phyloP scores from a whole-genome alignment of 495 filamentous ascomycete genomes.

The Penicillium lagena region DNA sequence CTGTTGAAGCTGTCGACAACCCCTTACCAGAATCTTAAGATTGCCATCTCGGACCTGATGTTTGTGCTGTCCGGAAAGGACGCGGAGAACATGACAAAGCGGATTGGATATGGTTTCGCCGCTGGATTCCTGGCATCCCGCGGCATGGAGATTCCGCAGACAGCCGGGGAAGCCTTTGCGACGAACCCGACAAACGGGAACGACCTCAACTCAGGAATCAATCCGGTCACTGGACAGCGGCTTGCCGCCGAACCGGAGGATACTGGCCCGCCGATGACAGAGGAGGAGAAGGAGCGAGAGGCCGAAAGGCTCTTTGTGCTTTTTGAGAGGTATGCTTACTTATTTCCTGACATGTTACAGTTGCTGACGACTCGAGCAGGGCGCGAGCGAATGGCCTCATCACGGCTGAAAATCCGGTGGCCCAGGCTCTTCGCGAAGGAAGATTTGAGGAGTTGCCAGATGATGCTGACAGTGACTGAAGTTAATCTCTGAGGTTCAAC shows the following conservation, averaged over 20 bases:
- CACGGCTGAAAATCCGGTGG: constrained; percentile 78
- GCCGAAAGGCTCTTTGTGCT: constrained; percentile 90
- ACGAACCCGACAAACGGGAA: constrained; percentile 17
- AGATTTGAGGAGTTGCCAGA: constrained; percentile 65
- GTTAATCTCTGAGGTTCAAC: no score
- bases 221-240: constrained; percentile 88
- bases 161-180: constrained; percentile 51
- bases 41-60: constrained; percentile 69
- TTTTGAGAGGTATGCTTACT: constrained; percentile 67
- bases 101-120: constrained; percentile 89
- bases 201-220: constrained; percentile 45
- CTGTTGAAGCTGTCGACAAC: constrained; percentile 77
- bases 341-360: not conserved
- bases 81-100: constrained; percentile 63
- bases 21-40: constrained; percentile 63
- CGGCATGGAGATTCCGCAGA: constrained; percentile 68
- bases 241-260: constrained; percentile 58
- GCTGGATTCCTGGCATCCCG: constrained; percentile 82
- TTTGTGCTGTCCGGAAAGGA: constrained; percentile 82
- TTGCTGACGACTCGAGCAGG: constrained; percentile 37
- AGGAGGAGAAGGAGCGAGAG: constrained; percentile 88
- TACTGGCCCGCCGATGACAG: constrained; percentile 66
- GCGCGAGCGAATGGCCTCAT: constrained; percentile 78
- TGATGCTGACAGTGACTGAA: constrained; percentile 35
- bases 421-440: constrained; percentile 67